Evolutionary conservation across 2,329 filamentous ascomycete species (phyloP), one percentile per base, ranked within the genome.

Genomic region (Penicillium capsulatum): DNA sequence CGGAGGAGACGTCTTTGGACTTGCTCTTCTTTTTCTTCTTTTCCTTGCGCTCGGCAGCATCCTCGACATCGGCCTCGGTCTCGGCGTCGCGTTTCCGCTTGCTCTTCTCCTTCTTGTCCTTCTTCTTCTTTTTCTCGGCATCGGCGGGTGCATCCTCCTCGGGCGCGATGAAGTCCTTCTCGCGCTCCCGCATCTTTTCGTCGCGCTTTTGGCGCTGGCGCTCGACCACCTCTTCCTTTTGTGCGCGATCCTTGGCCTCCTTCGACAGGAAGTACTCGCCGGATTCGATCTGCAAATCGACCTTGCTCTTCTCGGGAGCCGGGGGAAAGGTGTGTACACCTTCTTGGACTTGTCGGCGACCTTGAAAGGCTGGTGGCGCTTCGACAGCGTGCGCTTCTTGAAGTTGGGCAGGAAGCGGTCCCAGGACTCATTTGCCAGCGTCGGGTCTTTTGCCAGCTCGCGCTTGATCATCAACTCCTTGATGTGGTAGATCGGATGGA

Each of bases 281-380:
- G 56, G 81, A 90, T 74, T 98, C 92, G 72, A 98, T 95, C 76
- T 98, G 91, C 67, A 89, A 70, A 68, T 98, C 92, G 56, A 98
- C 79, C 80, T 97, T 98, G 80, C 90, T 96, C 86, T 95, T 95
- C 76, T 98, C 91, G 51, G 90, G 89, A 30, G 89, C 80, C 5
- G 92, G 92, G 92, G 92, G 81, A 98, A 98, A 7, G 92, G 91
- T 51, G 94, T 98, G 74, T 96, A 98, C 9, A 75, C 69, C 77
- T 95, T 97, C 78, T 91, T 94, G 62, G 74, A 69, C 77, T 98
- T 98, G 74, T 98, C 90, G 38, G 80, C 88, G 61, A 98, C 82
- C 59, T 86, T 88, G 74, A 80, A 79, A 0, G 92, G 94, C 55
- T 83, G 80, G 53, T 80, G 79, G 52, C 92, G 78, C 72, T 89